A percentile compares a stretch with the other conserved stretches of the same genome.
phyloP scores from a whole-genome alignment of 305 asterid genomes.

The Fraxinus sp. region DNA sequence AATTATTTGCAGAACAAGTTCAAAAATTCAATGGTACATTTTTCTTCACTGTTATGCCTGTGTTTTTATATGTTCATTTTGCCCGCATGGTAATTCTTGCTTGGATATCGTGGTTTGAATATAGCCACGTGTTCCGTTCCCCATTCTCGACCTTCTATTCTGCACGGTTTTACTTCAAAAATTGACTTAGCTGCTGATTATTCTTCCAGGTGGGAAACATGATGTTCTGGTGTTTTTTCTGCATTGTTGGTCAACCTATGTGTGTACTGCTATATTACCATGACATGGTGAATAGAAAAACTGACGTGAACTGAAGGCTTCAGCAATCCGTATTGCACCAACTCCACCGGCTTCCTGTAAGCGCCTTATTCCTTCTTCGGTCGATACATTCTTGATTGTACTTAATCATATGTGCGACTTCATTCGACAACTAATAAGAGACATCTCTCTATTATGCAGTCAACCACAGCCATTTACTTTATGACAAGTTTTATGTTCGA shows the following conservation, averaged over 20 bases:
- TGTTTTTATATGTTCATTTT: neutral
- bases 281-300: slow-evolving; percentile 86
- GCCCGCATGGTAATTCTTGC: neutral
- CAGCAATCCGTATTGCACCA: neutral
- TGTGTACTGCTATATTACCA: slow-evolving; percentile 85
- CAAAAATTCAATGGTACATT: slow-evolving; percentile 79
- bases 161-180: neutral
- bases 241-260: slow-evolving; percentile 96
- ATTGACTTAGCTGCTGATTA: neutral
- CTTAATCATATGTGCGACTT: neutral
- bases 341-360: neutral
- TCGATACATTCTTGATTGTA: neutral
- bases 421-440: neutral
- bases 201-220: slow-evolving; percentile 86
- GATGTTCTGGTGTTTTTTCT: slow-evolving; percentile 88
- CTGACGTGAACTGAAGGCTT: slow-evolving; percentile 27
- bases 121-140: neutral
- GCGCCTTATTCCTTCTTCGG: neutral
- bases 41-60: neutral
- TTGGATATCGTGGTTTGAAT: neutral
- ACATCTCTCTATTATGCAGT: neutral
- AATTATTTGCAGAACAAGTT: slow-evolving; percentile 81
- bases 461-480: neutral
- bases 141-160: neutral
- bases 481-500: neutral